Evolutionary conservation across 768 basidiomycete genomes (phyloP), one percentile per base, ranked within the genome.

Genomic region (Calocera viscosa): DNA sequence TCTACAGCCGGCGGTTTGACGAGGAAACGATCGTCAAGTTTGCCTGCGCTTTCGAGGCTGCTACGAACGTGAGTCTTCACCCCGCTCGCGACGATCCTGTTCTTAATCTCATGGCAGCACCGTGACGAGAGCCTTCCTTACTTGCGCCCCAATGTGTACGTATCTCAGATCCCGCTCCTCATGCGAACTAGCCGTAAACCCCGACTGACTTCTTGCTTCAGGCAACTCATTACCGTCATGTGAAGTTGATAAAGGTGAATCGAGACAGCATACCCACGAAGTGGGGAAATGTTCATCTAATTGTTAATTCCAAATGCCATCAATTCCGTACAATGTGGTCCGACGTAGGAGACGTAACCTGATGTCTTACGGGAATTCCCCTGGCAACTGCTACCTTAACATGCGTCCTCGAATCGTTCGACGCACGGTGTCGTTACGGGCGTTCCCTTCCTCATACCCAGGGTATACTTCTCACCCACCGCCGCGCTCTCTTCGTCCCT

Each of bases 21-120:
- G 53, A 60, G 53, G 53, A 11, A 32, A 60, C 53, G 5, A 60
- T 60, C 53, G 30, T 60, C 53, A 60, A 60, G 53, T 60, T 28
- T 60, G 53, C 53, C 26, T 60, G 53, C 22, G 53, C 53, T 2
- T 60, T 60, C 19, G 53, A 60, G 53, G 53, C 53, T 2, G 53
- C 53, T 22, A 60, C 53, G 30, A 60, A 60, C 30, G 53, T 32
- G 30, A 30, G 53, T 22, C 11, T 8, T 40, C n/a, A 17, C 19
- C 16, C 19, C 43, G 19, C 19, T 47, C 5, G 43, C 43, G 43
- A 47, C 19, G 24, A 19, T 19, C 7, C 8, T 24, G 7, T 47
- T 47, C 8, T 19, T 47, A 8, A 47, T 47, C 24, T 17, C 19
- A 19, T 60, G 11, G 10, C 53, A 60, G 53, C 53, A 60, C 30